Evolutionary conservation across 1,284 basidiomycete species (phyloP).

Genomic region (Pseudozyma thailandica): DNA sequence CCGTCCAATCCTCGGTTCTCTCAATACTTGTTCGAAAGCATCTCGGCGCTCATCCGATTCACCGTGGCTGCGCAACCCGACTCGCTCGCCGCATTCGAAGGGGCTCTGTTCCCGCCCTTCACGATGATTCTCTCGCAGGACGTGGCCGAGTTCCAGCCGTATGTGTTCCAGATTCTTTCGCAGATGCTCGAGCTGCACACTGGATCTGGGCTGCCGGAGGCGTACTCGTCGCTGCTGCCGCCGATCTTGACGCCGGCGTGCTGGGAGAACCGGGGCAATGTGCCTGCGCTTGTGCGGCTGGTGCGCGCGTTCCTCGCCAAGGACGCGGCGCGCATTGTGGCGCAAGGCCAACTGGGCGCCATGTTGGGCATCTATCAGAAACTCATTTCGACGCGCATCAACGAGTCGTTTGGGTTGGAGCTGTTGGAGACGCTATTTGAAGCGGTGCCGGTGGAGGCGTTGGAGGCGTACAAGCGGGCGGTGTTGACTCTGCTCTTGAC

Average conservation of each 20-base stretch:
- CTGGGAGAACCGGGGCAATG: conserved; percentile 95
- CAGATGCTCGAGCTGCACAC: conserved; percentile 90
- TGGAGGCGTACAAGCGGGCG: conserved; percentile 79
- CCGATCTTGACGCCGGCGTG: conserved; percentile 85
- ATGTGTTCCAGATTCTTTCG: conserved; percentile 94
- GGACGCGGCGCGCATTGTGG: conserved; percentile 78
- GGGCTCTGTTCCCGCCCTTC: conserved; percentile 81
- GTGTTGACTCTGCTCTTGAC: conserved; percentile 85
- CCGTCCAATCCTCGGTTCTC: conserved; percentile 97
- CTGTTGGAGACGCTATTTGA: conserved; percentile 82
- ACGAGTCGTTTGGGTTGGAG: conserved; percentile 92
- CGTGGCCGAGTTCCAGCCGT: conserved; percentile 96
- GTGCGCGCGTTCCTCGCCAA: conserved; percentile 84
- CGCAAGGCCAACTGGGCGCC: conserved; percentile 78
- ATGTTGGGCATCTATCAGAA: conserved; percentile 92
- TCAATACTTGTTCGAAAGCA: conserved; percentile 95
- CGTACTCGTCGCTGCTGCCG: conserved; percentile 82
- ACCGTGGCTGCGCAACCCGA: conserved; percentile 75
- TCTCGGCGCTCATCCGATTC: conserved; percentile 87
- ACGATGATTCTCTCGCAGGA: conserved; percentile 89
- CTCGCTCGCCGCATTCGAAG: conserved; percentile 81
- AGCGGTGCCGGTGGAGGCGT: conserved; percentile 76
- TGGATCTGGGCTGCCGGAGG: conserved; percentile 73
- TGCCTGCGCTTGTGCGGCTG: conserved; percentile 90
- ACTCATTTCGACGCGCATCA: conserved; percentile 85